These are phyloP conservation scores for Tuber melanosporum DNA, from an alignment of 495 filamentous ascomycete genomes.

Conservation along the genomic window DNA sequence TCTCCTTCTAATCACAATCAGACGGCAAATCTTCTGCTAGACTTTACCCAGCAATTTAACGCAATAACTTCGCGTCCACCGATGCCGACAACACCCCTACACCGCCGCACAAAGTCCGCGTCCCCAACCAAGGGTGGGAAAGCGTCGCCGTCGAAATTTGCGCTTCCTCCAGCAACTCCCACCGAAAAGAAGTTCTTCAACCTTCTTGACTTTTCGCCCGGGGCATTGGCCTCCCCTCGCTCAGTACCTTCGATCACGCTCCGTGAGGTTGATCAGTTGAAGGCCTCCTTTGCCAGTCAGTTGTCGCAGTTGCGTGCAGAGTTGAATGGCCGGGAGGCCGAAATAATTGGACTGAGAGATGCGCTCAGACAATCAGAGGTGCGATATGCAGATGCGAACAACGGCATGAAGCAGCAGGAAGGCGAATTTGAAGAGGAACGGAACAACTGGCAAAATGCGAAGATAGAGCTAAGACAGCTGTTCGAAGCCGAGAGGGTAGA, in stretches of 20 bases:
- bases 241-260: conserved; percentile 86
- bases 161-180: conserved; percentile 46
- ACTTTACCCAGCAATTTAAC: conserved; percentile 77
- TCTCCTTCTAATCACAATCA: conserved; percentile 15
- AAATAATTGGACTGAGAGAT: conserved; percentile 73
- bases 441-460: conserved; percentile 72
- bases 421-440: conserved; percentile 70
- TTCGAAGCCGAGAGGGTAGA: conserved; percentile 60
- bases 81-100: conserved; percentile 36
- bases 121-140: conserved; percentile 39
- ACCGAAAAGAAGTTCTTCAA: conserved; percentile 50
- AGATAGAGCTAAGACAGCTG: conserved; percentile 67
- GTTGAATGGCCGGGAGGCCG: conserved; percentile 82
- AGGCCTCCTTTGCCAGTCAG: conserved; percentile 80
- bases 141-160: conserved; percentile 45
- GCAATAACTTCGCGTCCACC: conserved; percentile 43
- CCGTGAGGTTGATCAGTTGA: conserved; percentile 83
- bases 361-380: conserved; percentile 77
- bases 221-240: conserved; percentile 79
- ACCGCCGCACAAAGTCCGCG: conserved; percentile 29
- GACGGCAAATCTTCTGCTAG: conserved; percentile 69
- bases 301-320: conserved; percentile 84
- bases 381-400: conserved; percentile 28
- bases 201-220: conserved; percentile 89
- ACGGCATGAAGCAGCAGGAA: conserved; percentile 46